Evolutionary conservation across 2,329 filamentous ascomycete species (phyloP).

Genomic region (Phialophora expanda): DNA sequence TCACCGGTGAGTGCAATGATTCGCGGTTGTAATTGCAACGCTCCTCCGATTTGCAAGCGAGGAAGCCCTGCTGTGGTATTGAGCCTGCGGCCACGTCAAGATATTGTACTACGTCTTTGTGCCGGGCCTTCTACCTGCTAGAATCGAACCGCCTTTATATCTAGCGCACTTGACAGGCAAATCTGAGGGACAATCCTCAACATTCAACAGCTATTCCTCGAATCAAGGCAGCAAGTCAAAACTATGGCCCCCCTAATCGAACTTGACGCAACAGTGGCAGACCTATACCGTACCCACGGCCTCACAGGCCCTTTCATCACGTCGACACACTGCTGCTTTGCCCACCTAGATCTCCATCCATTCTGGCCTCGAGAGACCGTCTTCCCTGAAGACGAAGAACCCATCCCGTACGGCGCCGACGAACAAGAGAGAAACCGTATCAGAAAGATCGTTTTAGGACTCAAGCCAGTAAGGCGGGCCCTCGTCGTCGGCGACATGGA

Average conservation of each 20-base stretch:
- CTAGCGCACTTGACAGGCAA: neutral
- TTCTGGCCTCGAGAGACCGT: neutral
- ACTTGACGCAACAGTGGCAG: slow-evolving; percentile 6
- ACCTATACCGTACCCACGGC: neutral
- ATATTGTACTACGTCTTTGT: neutral
- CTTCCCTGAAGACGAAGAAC: neutral
- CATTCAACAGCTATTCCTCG: neutral
- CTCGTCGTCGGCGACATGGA: neutral
- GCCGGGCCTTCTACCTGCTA: neutral
- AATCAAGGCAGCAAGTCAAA: neutral
- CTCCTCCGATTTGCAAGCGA: neutral
- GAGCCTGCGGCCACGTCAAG: neutral
- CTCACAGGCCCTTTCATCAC: neutral
- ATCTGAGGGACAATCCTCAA: neutral
- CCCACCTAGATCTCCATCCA: slow-evolving; percentile 1
- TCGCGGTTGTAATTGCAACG: neutral
- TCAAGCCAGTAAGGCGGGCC: neutral
- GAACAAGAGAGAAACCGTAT: neutral
- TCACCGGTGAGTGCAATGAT: neutral
- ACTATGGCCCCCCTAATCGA: neutral
- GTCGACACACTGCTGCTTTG: neutral
- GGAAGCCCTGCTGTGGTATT: neutral
- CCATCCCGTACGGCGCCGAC: neutral
- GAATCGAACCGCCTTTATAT: neutral
- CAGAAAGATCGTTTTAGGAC: slow-evolving; percentile 1